A percentile compares a stretch with the other conserved stretches of the same genome.
Conservation (phyloP, 306 rosid genomes). For the Hylodesmum podocarpum region DNA sequence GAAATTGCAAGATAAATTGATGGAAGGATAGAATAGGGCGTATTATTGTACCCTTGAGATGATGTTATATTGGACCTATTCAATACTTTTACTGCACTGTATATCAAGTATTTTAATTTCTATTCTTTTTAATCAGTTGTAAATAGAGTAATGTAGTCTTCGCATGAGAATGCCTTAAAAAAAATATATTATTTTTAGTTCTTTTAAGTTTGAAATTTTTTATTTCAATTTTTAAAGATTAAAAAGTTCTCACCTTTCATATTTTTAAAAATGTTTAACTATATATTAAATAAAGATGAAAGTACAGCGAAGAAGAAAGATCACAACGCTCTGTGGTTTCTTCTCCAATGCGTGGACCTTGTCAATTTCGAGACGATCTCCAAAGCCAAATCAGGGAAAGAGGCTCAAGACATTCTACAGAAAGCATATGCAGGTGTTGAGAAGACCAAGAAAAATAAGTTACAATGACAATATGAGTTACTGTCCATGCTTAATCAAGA, state of each 20-base stretch:
- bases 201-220: too few relatives aligned
- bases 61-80: not conserved
- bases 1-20: not conserved
- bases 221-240: too few relatives aligned
- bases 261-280: too few relatives aligned
- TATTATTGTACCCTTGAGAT: not conserved
- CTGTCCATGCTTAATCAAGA: not conserved
- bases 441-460: not conserved
- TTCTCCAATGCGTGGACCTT: too few relatives aligned
- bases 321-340: too few relatives aligned
- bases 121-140: too few relatives aligned
- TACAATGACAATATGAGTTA: not conserved
- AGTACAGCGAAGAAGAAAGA: too few relatives aligned
- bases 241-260: too few relatives aligned
- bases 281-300: too few relatives aligned
- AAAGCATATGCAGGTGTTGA: not conserved
- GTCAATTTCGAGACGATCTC: too few relatives aligned
- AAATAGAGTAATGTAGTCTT: not conserved
- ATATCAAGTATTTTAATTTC: too few relatives aligned
- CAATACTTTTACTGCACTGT: not conserved
- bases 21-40: not conserved
- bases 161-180: not conserved
- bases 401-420: not conserved
- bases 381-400: not conserved
- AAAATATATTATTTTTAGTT: too few relatives aligned